A percentile compares a stretch with the other conserved stretches of the same genome.
Conservation (phyloP, 129 eudicot species). For the Flaveria sonorensis region DNA sequence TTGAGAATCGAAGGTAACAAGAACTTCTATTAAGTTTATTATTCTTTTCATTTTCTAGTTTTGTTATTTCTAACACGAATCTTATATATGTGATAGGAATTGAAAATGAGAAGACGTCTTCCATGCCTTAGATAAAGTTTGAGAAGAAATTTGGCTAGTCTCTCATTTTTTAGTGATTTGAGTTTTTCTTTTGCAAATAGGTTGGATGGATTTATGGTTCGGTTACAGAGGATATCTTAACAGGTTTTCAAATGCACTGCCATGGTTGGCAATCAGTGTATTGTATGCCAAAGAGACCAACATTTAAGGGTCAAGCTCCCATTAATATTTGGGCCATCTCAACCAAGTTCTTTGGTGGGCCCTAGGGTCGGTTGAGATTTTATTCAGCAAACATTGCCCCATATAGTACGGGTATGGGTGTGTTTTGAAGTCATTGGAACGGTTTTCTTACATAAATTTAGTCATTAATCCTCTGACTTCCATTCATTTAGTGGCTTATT, state of each 20-base stretch:
- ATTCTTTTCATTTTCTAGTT: not conserved
- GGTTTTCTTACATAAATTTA: conserved; percentile 64
- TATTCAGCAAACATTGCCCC: conserved; percentile 73
- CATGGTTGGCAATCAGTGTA: conserved; percentile 83
- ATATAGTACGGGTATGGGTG: conserved; percentile 32
- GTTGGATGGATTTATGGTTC: conserved; percentile 62
- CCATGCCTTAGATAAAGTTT: conserved; percentile 40
- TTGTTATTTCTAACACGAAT: not conserved
- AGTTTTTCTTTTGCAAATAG: conserved; percentile 25
- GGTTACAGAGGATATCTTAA: no score
- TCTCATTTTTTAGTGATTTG: conserved; percentile 41
- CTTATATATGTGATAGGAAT: conserved; percentile 46
- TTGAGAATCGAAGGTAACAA: conserved; percentile 68
- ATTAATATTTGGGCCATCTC: conserved; percentile 76
- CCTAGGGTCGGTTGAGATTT: conserved; percentile 71
- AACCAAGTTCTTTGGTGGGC: conserved; percentile 86
- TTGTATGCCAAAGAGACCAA: conserved; percentile 65
- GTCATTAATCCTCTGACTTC: conserved; percentile 72
- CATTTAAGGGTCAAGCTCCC: conserved; percentile 71
- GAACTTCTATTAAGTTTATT: not conserved
- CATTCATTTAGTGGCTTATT: conserved; percentile 59
- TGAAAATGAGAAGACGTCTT: conserved; percentile 56
- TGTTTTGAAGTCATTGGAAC: conserved; percentile 65
- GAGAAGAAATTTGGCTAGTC: conserved; percentile 74
- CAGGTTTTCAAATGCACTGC: conserved; percentile 66